phyloP scores from a whole-genome alignment of 2,329 filamentous ascomycete species.

The Exophiala oligosperma region DNA sequence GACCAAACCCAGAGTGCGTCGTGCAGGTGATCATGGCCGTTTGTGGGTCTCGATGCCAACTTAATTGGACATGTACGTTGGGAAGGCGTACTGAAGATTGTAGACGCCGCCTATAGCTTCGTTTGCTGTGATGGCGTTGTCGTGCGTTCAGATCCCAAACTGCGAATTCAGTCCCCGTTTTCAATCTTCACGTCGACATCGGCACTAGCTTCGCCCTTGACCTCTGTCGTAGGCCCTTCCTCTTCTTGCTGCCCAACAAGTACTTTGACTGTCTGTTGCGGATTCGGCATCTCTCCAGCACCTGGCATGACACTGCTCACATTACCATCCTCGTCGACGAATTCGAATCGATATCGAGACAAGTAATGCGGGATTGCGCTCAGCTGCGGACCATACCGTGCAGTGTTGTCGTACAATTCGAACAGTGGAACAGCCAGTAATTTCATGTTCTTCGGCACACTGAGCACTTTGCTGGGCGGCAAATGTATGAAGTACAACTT shows the following conservation, averaged over 20 bases:
- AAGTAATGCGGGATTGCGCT: constrained; percentile 94
- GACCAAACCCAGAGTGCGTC: neutral
- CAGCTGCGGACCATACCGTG: constrained; percentile 90
- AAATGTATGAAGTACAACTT: constrained; percentile 98
- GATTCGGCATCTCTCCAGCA: constrained; percentile 16
- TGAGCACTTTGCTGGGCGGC: constrained; percentile 88
- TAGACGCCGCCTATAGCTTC: too few species aligned
- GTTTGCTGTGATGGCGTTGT: neutral
- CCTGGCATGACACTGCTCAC: constrained; percentile 84
- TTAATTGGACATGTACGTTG: too few species aligned
- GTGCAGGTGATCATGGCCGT: neutral
- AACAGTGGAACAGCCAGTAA: constrained; percentile 94
- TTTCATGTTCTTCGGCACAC: constrained; percentile 99
- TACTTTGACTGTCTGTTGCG: constrained; percentile 16
- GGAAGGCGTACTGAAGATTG: too few species aligned
- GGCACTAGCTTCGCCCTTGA: neutral
- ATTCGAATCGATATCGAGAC: constrained; percentile 96
- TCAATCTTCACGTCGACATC: constrained; percentile 11
- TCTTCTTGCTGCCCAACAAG: constrained; percentile 9
- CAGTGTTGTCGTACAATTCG: constrained; percentile 97
- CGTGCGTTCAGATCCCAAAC: neutral
- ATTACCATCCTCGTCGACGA: constrained; percentile 88
- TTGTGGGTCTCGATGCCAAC: too few species aligned
- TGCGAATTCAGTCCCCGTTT: constrained; percentile 16
- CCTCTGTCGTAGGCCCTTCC: neutral